Conservation (phyloP, 129 eudicot genomes). For the Chrysanthemum makinoi region DNA sequence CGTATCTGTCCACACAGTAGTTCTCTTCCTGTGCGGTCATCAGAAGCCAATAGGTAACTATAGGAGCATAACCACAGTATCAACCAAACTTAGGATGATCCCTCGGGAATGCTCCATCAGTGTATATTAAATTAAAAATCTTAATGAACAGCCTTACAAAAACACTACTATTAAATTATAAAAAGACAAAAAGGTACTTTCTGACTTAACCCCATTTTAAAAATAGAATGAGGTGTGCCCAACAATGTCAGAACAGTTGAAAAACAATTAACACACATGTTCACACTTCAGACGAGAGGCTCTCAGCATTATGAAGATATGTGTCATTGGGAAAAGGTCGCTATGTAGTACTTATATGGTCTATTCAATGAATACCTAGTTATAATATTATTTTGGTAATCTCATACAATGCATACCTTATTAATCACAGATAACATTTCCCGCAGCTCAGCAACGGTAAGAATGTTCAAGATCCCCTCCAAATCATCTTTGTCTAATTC, state of each 20-base stretch:
- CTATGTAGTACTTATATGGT: neutral
- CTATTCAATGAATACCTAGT: too few species aligned
- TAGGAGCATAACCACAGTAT: conserved; percentile 70
- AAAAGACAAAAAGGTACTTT: conserved; percentile 1
- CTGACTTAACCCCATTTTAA: conserved; percentile 11
- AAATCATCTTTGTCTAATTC: conserved; percentile 49
- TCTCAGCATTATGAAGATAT: conserved; percentile 6
- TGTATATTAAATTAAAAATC: neutral
- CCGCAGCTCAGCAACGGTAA: conserved; percentile 68
- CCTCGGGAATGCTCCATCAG: conserved; percentile 56
- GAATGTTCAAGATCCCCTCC: conserved; percentile 55
- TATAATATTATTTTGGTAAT: neutral
- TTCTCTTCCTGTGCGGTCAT: conserved; percentile 73
- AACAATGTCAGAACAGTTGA: neutral
- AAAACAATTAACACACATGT: neutral
- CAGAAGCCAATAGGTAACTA: conserved; percentile 62
- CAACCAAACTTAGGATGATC: conserved; percentile 58
- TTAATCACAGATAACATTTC: conserved; percentile 49
- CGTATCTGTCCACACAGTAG: conserved; percentile 86
- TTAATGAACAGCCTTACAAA: conserved; percentile 2
- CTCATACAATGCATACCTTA: conserved; percentile 46
- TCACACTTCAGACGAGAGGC: neutral
- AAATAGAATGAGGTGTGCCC: neutral
- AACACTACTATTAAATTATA: neutral
- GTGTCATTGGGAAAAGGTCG: too few species aligned